These are phyloP conservation scores for Dovyalis caffra DNA, from an alignment of 345 rosid species.

Conservation along the genomic window DNA sequence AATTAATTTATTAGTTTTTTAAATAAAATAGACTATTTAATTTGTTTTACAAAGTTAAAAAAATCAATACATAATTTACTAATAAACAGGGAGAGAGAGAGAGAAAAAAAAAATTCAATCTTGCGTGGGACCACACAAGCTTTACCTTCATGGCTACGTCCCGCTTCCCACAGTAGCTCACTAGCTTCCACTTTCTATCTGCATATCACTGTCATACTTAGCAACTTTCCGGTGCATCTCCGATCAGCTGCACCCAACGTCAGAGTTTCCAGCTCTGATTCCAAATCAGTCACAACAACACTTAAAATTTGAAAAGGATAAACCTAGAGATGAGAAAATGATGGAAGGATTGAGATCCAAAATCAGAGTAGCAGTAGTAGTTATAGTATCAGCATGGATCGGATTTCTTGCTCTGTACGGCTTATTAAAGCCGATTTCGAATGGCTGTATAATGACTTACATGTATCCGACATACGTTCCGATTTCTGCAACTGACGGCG, in stretches of 20 bases:
- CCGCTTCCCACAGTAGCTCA: too few relatives aligned
- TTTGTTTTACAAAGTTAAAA: too few relatives aligned
- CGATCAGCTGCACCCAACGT: too few relatives aligned
- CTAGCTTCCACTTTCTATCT: neutral
- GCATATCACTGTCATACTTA: neutral
- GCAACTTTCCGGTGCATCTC: slow-evolving; percentile 8
- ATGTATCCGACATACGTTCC: slow-evolving; percentile 98
- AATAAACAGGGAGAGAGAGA: too few relatives aligned
- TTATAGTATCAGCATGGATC: slow-evolving; percentile 49
- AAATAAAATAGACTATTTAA: too few relatives aligned
- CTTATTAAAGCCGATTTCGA: slow-evolving; percentile 67
- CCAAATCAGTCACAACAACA: neutral
- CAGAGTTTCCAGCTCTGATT: too few relatives aligned
- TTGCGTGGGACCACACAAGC: too few relatives aligned
- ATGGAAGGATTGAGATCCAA: slow-evolving; percentile 51
- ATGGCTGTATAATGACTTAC: slow-evolving; percentile 90
- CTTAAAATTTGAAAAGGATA: too few relatives aligned
- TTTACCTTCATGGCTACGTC: too few relatives aligned
- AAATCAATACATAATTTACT: too few relatives aligned
- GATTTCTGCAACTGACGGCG: slow-evolving; percentile 43
- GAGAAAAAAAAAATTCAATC: too few relatives aligned
- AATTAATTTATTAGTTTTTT: too few relatives aligned
- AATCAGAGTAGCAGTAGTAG: slow-evolving; percentile 43
- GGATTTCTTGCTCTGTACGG: slow-evolving; percentile 58
- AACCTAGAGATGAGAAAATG: neutral